Evolutionary conservation across 2,329 filamentous ascomycete genomes (phyloP).

Genomic region (Beauveria medogensis): DNA sequence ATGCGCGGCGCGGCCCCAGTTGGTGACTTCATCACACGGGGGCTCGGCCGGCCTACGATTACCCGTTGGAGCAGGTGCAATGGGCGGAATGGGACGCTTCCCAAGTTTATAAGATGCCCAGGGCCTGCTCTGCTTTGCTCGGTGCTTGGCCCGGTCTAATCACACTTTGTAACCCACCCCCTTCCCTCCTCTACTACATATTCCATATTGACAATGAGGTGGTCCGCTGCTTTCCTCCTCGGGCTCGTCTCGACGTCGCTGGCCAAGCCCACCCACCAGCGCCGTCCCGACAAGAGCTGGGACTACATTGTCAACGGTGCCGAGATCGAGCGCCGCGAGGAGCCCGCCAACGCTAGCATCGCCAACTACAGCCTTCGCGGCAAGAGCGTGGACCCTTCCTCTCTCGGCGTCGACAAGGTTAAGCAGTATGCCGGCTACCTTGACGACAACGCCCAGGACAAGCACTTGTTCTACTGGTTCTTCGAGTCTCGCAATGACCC

Average conservation of each 20-base stretch:
- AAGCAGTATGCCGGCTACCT: conserved; percentile 99
- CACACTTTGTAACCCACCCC: not conserved
- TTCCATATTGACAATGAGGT: conserved; percentile 3
- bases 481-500: conserved; percentile 98
- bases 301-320: conserved; percentile 83
- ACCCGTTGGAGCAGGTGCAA: conserved; percentile 7
- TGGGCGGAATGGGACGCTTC: not conserved
- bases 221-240: conserved; percentile 4
- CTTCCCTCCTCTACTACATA: not conserved
- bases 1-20: not conserved
- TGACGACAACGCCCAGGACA: conserved; percentile 91
- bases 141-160: not conserved
- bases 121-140: not conserved
- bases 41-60: not conserved
- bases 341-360: conserved; percentile 66
- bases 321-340: conserved; percentile 67
- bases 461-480: conserved; percentile 99
- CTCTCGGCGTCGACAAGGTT: conserved; percentile 80
- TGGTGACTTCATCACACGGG: conserved; percentile 2
- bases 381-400: conserved; percentile 82
- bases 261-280: conserved; percentile 22
- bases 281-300: conserved; percentile 77
- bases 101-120: not conserved
- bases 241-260: conserved; percentile 5
- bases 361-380: conserved; percentile 81